Evolutionary conservation across 345 rosid species (phyloP).

Genomic region (Zanthoxylum bungeanum): DNA sequence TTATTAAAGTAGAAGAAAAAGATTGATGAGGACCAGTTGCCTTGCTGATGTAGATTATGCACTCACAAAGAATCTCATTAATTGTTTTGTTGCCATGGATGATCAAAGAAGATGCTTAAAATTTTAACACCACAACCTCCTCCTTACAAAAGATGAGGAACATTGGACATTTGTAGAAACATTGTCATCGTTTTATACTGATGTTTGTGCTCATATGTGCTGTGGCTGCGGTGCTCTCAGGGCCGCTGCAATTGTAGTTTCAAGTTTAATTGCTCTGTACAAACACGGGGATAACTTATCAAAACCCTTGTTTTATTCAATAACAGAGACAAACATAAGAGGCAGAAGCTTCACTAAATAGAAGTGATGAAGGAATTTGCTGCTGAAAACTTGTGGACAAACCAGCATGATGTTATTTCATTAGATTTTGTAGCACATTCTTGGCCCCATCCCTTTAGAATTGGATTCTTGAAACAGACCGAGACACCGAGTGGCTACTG

Average conservation of each 20-base stretch:
- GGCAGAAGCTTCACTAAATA: neutral
- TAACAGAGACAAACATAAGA: neutral
- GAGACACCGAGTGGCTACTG: too few species aligned
- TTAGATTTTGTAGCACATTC: neutral
- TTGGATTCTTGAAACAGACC: neutral
- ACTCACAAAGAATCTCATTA: neutral
- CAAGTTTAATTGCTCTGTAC: too few species aligned
- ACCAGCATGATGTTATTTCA: neutral
- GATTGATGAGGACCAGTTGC: slow-evolving; percentile 20
- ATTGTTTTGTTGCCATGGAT: slow-evolving; percentile 4
- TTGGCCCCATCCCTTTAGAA: neutral
- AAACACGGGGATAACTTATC: too few species aligned
- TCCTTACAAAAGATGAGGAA: slow-evolving; percentile 5
- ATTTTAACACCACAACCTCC: neutral
- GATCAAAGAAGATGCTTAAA: slow-evolving; percentile 9
- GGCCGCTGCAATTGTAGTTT: neutral
- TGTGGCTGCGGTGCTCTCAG: neutral
- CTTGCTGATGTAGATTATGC: slow-evolving; percentile 13
- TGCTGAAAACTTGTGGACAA: neutral
- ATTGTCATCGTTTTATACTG: neutral
- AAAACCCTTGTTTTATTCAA: neutral
- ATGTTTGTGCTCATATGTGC: neutral
- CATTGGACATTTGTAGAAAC: neutral
- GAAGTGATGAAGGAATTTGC: neutral
- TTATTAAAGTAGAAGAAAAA: slow-evolving; percentile 22